Evolutionary conservation across 148 eudicot genomes (phyloP), one percentile per base, ranked within the genome.

Genomic region (Cornus florida): DNA sequence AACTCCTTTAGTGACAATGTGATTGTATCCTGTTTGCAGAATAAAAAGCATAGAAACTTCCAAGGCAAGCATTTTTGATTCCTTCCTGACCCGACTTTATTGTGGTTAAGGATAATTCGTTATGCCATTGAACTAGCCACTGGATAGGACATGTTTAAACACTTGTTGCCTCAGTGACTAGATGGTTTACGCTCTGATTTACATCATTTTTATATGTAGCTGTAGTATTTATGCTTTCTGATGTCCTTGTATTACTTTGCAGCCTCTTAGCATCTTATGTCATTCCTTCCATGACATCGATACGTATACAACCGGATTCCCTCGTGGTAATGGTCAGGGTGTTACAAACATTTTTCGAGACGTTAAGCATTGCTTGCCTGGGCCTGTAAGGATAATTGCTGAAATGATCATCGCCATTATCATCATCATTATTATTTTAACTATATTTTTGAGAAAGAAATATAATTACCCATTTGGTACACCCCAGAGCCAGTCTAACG

Each of bases 211-310:
- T 20, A 0, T 53, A 12, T 62, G 24, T 62, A 3, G 66, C 23
- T 20, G 8, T 62, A 33, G 31, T 10, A 35, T 32, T 39, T 67
- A 11, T 70, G 48, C 71, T 74, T 74, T 32, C 78, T 77, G 56
- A 78, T 77, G 65, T 50, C 33, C 53, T 86, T 31, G 12, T 81
- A 75, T 76, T 23, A 38, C 75, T 77, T 76, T 85, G 87, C 97
- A 94, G 98, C 98, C 98, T 46, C 95, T 94, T 64, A 89, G 98
- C 81, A 88, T 92, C 68, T 84, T 94, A 78, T 94, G 98, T 48
- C 91, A 83, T 73, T 90, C 98, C 53, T 86, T 94, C 85, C 94
- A 84, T 75, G 95, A 94, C 77, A 91, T 94, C 71, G 98, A 91
- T 75, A 88, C 86, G 41, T 93, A 91, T 77, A 94, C 98, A 23